Conservation (phyloP, 2,329 filamentous ascomycete genomes). For the Hortaea werneckii region DNA sequence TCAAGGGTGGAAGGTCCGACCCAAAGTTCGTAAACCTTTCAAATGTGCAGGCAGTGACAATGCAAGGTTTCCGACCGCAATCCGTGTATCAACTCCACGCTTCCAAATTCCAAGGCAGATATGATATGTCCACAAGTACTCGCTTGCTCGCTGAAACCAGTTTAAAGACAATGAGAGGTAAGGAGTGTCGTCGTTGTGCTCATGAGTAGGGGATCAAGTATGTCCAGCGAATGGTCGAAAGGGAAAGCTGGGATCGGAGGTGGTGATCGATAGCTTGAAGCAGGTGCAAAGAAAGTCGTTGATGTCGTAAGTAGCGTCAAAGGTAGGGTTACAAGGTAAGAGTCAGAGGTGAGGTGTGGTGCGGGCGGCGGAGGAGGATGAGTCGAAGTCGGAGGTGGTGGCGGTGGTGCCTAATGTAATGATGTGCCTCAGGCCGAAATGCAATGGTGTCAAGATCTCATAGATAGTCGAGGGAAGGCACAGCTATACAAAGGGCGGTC, state of each 20-base stretch:
- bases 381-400: neutral
- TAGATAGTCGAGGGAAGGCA: neutral
- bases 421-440: neutral
- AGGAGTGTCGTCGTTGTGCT: conserved; percentile 31
- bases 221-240: conserved; percentile 10
- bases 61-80: neutral
- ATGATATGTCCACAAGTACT: conserved; percentile 5
- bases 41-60: conserved; percentile 2
- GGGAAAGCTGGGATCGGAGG: neutral
- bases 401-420: neutral
- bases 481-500: neutral
- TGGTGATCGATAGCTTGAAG: neutral
- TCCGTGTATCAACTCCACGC: conserved; percentile 4
- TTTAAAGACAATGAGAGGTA: conserved; percentile 33
- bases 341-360: too few relatives aligned
- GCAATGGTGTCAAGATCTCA: neutral
- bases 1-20: conserved; percentile 3
- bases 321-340: neutral
- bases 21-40: conserved; percentile 8
- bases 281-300: neutral
- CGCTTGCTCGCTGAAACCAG: conserved; percentile 12
- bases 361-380: neutral
- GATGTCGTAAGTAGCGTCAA: neutral
- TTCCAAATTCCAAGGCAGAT: conserved; percentile 5
- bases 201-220: conserved; percentile 20